These are phyloP conservation scores for Pyracantha coccinea DNA, from an alignment of 331 rosid genomes.

Conservation along the genomic window DNA sequence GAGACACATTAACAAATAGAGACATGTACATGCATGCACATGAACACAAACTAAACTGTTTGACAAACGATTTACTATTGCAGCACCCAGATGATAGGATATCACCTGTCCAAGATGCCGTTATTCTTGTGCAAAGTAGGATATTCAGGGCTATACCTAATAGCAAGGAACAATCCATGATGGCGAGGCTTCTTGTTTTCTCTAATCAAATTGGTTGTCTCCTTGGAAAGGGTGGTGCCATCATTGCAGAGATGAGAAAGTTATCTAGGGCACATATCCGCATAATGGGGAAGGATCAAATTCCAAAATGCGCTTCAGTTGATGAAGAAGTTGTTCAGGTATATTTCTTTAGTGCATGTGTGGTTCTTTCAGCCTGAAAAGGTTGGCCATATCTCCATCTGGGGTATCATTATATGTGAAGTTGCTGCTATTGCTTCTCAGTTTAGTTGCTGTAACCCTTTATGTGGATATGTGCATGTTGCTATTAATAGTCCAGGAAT, in stretches of 20 bases:
- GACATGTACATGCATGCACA: not conserved
- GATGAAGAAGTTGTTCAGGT: slow-evolving; percentile 96
- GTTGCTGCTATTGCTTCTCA: not conserved
- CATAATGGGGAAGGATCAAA: slow-evolving; percentile 74
- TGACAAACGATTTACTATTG: slow-evolving; percentile 30
- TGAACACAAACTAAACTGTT: not conserved
- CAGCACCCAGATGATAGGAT: slow-evolving; percentile 96
- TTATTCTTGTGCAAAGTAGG: slow-evolving; percentile 75
- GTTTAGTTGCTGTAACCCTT: slow-evolving; percentile 4
- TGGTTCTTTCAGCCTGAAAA: slow-evolving; percentile 1
- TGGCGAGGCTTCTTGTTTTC: slow-evolving; percentile 80
- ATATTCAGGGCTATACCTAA: slow-evolving; percentile 66
- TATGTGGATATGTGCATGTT: not conserved
- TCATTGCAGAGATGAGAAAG: slow-evolving; percentile 94
- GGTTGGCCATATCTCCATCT: slow-evolving; percentile 4
- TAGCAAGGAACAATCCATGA: slow-evolving; percentile 49
- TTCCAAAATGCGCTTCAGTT: slow-evolving; percentile 75
- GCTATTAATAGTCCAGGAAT: slow-evolving; percentile 1
- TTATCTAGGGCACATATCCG: slow-evolving; percentile 83
- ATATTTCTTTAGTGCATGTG: not conserved
- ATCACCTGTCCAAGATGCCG: slow-evolving; percentile 93
- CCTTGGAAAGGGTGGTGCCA: slow-evolving; percentile 89
- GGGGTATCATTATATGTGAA: not conserved
- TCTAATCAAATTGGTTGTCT: slow-evolving; percentile 89
- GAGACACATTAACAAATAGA: too few relatives aligned